These are phyloP conservation scores for Akanthomyces muscarius DNA, from an alignment of 2,329 filamentous ascomycete genomes.

Conservation along the genomic window DNA sequence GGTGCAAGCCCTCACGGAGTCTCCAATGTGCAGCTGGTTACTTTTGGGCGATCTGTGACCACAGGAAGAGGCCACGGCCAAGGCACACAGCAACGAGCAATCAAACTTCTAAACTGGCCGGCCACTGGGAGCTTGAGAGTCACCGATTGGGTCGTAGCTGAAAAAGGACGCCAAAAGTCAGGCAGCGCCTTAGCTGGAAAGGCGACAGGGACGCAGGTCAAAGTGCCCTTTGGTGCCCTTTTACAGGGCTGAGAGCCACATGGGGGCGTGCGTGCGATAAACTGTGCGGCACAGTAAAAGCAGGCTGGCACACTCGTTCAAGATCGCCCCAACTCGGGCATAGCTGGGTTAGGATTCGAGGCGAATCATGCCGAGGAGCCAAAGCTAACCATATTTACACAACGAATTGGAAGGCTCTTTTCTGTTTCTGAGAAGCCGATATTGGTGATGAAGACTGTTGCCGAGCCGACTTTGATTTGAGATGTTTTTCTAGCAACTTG, in stretches of 20 bases:
- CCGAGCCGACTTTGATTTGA: neutral
- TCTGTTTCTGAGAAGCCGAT: neutral
- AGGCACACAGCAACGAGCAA: neutral
- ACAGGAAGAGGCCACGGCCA: neutral
- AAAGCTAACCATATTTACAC: neutral
- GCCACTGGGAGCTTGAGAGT: neutral
- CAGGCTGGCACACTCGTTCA: slow-evolving; percentile 6
- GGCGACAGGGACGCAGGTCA: neutral
- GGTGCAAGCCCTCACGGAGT: neutral
- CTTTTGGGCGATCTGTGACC: neutral
- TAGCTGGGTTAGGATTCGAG: neutral
- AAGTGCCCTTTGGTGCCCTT: slow-evolving; percentile 3
- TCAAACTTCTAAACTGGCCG: neutral
- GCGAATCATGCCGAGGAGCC: neutral
- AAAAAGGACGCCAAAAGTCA: slow-evolving; percentile 11
- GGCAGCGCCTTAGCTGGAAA: slow-evolving; percentile 11
- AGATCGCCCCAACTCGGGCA: neutral
- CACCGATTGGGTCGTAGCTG: neutral
- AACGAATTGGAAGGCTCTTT: neutral
- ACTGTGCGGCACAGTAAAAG: neutral
- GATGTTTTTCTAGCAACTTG: neutral
- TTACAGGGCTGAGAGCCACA: slow-evolving; percentile 16
- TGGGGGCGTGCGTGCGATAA: slow-evolving; percentile 1
- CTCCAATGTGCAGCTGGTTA: neutral
- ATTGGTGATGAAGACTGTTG: neutral